Evolutionary conservation across 2,329 filamentous ascomycete species (phyloP).

Genomic region (Mariannaea elegans): DNA sequence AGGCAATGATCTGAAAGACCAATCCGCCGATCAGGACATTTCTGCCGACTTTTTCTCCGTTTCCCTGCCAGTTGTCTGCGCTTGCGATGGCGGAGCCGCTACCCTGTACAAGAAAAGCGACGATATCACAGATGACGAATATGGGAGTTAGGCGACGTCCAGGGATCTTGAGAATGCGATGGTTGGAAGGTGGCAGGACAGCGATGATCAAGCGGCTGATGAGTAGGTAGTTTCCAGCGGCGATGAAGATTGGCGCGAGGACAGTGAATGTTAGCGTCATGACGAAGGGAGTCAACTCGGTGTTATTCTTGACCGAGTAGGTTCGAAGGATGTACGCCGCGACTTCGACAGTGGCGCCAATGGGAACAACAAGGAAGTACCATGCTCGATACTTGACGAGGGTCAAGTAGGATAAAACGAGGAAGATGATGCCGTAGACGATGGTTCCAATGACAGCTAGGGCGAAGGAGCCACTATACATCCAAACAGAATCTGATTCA

Average conservation of each 20-base stretch:
- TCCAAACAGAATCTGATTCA: conserved; percentile 47
- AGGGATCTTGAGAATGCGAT: conserved; percentile 48
- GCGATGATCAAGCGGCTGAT: conserved; percentile 56
- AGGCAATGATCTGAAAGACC: conserved; percentile 51
- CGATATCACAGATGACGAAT: conserved; percentile 56
- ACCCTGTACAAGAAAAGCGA: conserved; percentile 56
- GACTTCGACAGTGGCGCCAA: conserved; percentile 54
- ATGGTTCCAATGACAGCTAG: conserved; percentile 53
- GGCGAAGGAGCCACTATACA: conserved; percentile 54
- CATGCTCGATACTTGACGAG: conserved; percentile 51
- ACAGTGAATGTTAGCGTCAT: conserved; percentile 53
- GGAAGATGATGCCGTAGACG: conserved; percentile 50
- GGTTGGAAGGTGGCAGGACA: conserved; percentile 45
- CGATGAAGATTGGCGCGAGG: conserved; percentile 58
- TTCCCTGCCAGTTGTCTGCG: conserved; percentile 53
- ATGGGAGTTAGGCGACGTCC: conserved; percentile 53
- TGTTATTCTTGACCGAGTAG: conserved; percentile 47
- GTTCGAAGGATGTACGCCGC: conserved; percentile 51
- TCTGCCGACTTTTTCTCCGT: conserved; percentile 48
- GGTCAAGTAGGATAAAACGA: conserved; percentile 52
- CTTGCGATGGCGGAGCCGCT: conserved; percentile 55
- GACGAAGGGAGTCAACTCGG: conserved; percentile 50
- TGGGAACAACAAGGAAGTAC: conserved; percentile 54
- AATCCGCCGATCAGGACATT: conserved; percentile 54
- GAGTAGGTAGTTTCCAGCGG: conserved; percentile 61